A percentile compares a stretch with the other conserved stretches of the same genome.
Evolutionary conservation across 768 basidiomycete genomes (phyloP).

Genomic region (Boletus huronensis): DNA sequence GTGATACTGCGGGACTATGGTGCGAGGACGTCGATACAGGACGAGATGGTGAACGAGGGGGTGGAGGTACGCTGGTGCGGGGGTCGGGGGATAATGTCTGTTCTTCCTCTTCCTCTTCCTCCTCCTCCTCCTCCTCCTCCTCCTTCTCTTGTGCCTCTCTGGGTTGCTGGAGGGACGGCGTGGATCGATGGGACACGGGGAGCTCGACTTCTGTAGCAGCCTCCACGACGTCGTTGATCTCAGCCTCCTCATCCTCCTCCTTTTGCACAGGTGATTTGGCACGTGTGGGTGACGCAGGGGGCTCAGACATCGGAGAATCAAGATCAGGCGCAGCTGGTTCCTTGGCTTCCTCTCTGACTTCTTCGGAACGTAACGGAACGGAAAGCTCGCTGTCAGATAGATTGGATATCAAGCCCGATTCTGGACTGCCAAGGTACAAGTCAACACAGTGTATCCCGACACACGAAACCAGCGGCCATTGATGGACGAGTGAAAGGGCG

Average conservation of each 20-base stretch:
- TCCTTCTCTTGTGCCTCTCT: conserved; percentile 11
- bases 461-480: background rate
- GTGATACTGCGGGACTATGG: conserved; percentile 20
- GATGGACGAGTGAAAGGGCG: background rate
- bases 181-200: conserved; percentile 12
- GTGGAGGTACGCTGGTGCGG: background rate
- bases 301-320: conserved; percentile 34
- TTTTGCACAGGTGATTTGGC: conserved; percentile 20
- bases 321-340: conserved; percentile 17
- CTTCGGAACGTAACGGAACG: conserved; percentile 16
- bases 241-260: conserved; percentile 27
- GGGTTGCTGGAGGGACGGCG: conserved; percentile 14
- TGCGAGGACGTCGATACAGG: conserved; percentile 7
- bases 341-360: conserved; percentile 3
- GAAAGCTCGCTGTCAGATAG: conserved; percentile 33
- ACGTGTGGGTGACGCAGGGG: conserved; percentile 27
- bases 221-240: conserved; percentile 17
- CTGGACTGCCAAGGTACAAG: conserved; percentile 31
- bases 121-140: conserved; percentile 16
- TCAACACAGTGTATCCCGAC: conserved; percentile 5
- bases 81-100: conserved; percentile 2
- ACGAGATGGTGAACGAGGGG: conserved; percentile 20
- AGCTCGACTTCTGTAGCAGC: conserved; percentile 10
- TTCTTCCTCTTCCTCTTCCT: conserved; percentile 13
- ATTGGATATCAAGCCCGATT: conserved; percentile 40